A percentile compares a stretch with the other conserved stretches of the same genome.
phyloP scores from a whole-genome alignment of 139 green algal species.

The Tetraselmis chui region DNA sequence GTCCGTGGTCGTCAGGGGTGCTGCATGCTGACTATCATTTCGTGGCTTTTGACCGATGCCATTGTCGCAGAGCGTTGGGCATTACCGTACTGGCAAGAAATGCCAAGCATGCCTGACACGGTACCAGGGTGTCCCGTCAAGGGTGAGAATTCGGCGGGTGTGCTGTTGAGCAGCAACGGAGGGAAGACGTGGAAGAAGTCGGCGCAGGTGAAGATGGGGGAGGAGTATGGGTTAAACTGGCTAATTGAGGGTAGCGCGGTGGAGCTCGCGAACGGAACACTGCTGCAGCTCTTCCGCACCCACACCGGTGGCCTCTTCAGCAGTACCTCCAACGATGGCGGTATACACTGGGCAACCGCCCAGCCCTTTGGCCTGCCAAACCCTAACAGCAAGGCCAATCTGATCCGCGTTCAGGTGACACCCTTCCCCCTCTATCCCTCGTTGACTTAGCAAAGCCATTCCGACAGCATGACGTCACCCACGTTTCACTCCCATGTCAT shows the following conservation, averaged over 20 bases:
- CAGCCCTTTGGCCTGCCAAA: neutral
- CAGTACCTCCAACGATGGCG: neutral
- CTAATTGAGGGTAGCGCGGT: conserved; percentile 1
- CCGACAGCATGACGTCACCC: too few species aligned
- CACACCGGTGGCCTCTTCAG: neutral
- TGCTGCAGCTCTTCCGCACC: conserved; percentile 1
- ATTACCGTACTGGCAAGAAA: neutral
- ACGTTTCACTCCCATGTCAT: too few species aligned
- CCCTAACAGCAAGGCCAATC: conserved; percentile 3
- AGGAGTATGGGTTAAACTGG: neutral
- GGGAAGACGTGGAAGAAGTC: conserved; percentile 2
- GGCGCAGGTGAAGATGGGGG: neutral
- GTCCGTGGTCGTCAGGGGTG: too few species aligned
- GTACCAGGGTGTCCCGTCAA: neutral
- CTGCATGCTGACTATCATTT: too few species aligned
- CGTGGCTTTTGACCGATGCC: too few species aligned
- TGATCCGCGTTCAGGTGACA: neutral
- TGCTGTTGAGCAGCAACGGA: neutral
- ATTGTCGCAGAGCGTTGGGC: neutral
- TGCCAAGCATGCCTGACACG: neutral
- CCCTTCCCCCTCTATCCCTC: neutral
- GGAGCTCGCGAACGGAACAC: neutral
- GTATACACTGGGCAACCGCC: neutral
- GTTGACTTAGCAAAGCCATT: neutral
- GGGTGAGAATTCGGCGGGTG: neutral